Base-by-base conservation (phyloP, 2,329 filamentous ascomycete genomes). In the Talaromyces verruculosus region DNA sequence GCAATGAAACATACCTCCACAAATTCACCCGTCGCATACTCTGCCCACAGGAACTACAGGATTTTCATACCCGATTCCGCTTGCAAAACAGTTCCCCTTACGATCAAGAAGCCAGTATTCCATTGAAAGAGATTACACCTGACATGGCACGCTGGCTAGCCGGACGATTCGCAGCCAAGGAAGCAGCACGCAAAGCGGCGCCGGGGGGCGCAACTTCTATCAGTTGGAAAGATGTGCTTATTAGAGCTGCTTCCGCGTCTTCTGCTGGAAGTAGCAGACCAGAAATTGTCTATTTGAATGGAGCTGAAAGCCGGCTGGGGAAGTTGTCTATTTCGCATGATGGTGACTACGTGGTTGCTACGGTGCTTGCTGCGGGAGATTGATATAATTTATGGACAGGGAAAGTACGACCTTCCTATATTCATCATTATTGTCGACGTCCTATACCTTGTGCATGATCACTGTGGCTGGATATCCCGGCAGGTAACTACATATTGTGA, bases 261-360 rank as follows among this genome's bases (percentile, higher is more conserved):
- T 67, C 69, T 63, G 69, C 67, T n/a, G 67, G 72, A 68, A 67
- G 66, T 67, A 74, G 74, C 1, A 71, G 73, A 61, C 78, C 78
- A 63, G 77, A 80, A 68, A 73, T 80, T 58, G 71, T 80, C 6
- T 79, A 77, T 70, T 62, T 77, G 68, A 67, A 45, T 25, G 68
- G 65, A 10, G 67, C 61, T 47, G 72, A 69, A 59, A 79, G 78
- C n/a, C 84, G 87, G 69, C 81, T 87, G 60, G 92, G 88, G 15
- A 83, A 86, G 72, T 75, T 97, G 53, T 94, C 90, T 67, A 96
- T 97, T 71, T 95, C 90, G 72, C 93, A 97, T 75, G 93, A 97
- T 76, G 89, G 87, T 1, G 89, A 92, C 7, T 96, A 93, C 78
- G 92, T 92, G 33, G 73, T 81, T 71, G 81, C 81, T 41, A 81